phyloP scores from a whole-genome alignment of 83 land plant species.

The Thuja plicata region DNA sequence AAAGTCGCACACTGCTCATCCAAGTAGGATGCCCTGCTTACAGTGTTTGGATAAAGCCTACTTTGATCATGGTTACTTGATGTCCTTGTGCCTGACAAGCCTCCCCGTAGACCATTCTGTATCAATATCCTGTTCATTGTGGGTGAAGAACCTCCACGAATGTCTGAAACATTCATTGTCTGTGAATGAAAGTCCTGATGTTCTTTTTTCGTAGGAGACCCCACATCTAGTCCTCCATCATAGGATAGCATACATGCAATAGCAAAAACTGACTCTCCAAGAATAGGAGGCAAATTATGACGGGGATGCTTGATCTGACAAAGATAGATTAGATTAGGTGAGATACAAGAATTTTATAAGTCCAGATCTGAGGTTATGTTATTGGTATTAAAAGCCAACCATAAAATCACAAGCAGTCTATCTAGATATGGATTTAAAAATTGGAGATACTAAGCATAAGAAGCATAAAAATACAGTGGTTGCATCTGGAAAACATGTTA shows the following conservation, averaged over 20 bases:
- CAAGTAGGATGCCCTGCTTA: background rate
- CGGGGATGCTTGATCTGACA: conserved; percentile 71
- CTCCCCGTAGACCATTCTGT: background rate
- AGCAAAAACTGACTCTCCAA: conserved; percentile 67
- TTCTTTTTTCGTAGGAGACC: background rate
- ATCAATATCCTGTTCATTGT: background rate
- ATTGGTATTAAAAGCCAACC: background rate
- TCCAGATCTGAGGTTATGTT: background rate
- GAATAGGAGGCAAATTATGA: conserved; percentile 58
- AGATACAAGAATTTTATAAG: background rate
- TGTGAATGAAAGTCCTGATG: background rate
- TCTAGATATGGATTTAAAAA: background rate
- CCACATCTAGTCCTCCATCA: conserved; percentile 47
- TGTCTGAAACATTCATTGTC: conserved; percentile 8
- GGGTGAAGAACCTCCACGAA: background rate
- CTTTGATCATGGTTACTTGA: background rate
- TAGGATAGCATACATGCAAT: conserved; percentile 75
- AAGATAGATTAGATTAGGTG: background rate
- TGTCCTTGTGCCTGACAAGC: background rate
- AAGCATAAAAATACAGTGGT: background rate
- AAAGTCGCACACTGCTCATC: background rate
- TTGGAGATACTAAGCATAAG: background rate
- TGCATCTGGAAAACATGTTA: background rate
- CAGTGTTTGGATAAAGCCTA: background rate
- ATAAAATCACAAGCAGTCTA: background rate